A percentile compares a stretch with the other conserved stretches of the same genome.
These are phyloP conservation scores for Podila epigama DNA, from an alignment of 192 early-diverging fungal genomes.

Conservation along the genomic window DNA sequence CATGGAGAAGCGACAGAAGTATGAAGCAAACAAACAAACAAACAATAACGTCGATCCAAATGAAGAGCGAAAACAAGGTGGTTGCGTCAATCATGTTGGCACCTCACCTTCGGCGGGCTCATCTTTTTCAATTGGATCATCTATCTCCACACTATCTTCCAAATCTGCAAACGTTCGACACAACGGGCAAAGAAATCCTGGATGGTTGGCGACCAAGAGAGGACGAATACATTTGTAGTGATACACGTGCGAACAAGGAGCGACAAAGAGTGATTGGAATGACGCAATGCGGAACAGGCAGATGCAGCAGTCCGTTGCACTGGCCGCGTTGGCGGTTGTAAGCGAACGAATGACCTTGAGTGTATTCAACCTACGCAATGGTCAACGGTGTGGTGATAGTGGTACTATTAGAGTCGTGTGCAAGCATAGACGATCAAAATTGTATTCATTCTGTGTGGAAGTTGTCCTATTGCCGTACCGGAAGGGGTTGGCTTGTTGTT, in stretches of 20 bases:
- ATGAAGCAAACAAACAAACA: not conserved
- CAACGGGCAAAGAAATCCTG: slow-evolving; percentile 86
- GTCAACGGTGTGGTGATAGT: not conserved
- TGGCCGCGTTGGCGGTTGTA: slow-evolving; percentile 52
- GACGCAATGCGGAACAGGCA: slow-evolving; percentile 87
- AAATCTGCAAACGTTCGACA: slow-evolving; percentile 94
- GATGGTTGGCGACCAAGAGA: slow-evolving; percentile 70
- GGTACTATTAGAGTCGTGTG: not conserved
- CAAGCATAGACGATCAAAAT: not conserved
- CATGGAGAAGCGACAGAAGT: not conserved
- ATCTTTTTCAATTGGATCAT: slow-evolving; percentile 41
- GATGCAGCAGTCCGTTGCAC: slow-evolving; percentile 82
- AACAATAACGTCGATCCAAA: not conserved
- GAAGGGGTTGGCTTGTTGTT: slow-evolving; percentile 70
- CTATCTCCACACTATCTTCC: slow-evolving; percentile 62
- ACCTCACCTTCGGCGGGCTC: slow-evolving; percentile 45
- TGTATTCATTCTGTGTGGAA: not conserved
- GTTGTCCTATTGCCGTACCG: slow-evolving; percentile 38
- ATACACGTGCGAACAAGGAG: slow-evolving; percentile 94
- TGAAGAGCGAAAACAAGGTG: not conserved
- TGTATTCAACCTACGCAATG: slow-evolving; percentile 44
- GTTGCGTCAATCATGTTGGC: not conserved
- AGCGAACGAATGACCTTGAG: slow-evolving; percentile 55
- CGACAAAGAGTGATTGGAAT: slow-evolving; percentile 92
- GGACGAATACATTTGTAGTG: slow-evolving; percentile 94